These are phyloP conservation scores for Infundibulicybe gibba DNA, from an alignment of 768 basidiomycete genomes.

Conservation along the genomic window DNA sequence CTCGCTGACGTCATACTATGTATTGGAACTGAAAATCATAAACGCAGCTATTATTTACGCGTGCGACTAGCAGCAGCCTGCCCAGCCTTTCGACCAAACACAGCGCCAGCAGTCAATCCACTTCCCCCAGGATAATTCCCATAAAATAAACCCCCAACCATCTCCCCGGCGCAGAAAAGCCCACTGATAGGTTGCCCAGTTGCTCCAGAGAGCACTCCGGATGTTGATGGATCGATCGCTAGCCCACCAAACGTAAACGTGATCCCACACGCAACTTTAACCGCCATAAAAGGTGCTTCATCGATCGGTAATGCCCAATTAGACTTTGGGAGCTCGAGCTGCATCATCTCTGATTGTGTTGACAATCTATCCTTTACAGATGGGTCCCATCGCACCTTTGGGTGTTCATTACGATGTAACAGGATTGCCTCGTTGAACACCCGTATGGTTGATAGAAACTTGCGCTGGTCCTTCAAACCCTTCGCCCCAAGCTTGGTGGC, in stretches of 20 bases:
- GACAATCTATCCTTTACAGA: slow-evolving; percentile 60
- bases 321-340: slow-evolving; percentile 49
- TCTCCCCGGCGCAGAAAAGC: slow-evolving; percentile 65
- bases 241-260: slow-evolving; percentile 75
- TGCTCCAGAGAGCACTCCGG: slow-evolving; percentile 42
- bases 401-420: slow-evolving; percentile 29
- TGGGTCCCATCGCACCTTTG: slow-evolving; percentile 49
- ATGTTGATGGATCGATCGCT: slow-evolving; percentile 51
- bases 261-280: slow-evolving; percentile 66
- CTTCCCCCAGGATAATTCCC: slow-evolving; percentile 70
- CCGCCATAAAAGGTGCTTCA: slow-evolving; percentile 54
- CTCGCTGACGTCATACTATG: slow-evolving; percentile 13
- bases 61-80: slow-evolving; percentile 29
- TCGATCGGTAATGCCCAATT: slow-evolving; percentile 66
- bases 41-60: not conserved
- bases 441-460: slow-evolving; percentile 42
- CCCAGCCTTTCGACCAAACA: slow-evolving; percentile 61
- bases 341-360: slow-evolving; percentile 36
- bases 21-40: not conserved
- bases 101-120: slow-evolving; percentile 61
- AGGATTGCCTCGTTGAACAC: slow-evolving; percentile 50
- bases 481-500: slow-evolving; percentile 39
- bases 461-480: slow-evolving; percentile 40
- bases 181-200: slow-evolving; percentile 43
- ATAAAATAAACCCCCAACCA: slow-evolving; percentile 64